Evolutionary conservation across 2,329 filamentous ascomycete genomes (phyloP).

Genomic region (Alternaria brassicicola): DNA sequence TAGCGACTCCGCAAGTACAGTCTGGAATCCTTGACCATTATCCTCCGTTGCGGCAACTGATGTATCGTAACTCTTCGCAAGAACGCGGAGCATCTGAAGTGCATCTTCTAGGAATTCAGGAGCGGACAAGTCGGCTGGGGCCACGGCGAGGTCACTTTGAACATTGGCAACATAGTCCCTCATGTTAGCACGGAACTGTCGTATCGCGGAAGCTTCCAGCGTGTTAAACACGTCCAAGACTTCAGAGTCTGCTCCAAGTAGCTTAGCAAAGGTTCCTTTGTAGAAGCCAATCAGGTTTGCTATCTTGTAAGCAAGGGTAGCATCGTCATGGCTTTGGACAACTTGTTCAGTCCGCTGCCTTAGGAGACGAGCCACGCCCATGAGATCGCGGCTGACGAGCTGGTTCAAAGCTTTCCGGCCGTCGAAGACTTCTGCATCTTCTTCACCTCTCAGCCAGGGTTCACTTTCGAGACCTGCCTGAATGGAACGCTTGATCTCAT

Average conservation of each 20-base stretch:
- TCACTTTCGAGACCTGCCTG: constrained; percentile 81
- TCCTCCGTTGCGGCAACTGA: constrained; percentile 66
- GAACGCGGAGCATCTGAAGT: constrained; percentile 74
- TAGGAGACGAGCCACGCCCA: constrained; percentile 81
- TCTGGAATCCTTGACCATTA: constrained; percentile 72
- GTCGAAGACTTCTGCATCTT: constrained; percentile 68
- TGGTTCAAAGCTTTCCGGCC: constrained; percentile 81
- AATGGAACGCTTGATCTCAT: constrained; percentile 83
- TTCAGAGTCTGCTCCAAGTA: constrained; percentile 72
- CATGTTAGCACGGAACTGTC: constrained; percentile 81
- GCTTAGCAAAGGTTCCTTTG: constrained; percentile 78
- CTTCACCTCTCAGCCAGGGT: constrained; percentile 73
- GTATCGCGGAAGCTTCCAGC: constrained; percentile 76
- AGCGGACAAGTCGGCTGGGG: constrained; percentile 74
- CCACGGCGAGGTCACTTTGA: constrained; percentile 72
- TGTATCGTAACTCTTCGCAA: constrained; percentile 87
- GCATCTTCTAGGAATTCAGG: constrained; percentile 83
- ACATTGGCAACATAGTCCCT: constrained; percentile 78
- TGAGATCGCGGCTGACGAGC: constrained; percentile 83
- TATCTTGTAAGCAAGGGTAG: constrained; percentile 85
- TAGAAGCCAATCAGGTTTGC: constrained; percentile 92
- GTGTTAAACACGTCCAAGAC: constrained; percentile 71
- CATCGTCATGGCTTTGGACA: constrained; percentile 89
- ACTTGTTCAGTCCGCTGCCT: constrained; percentile 89
- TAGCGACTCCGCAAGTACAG: constrained; percentile 77